Conservation (phyloP, 1,284 basidiomycete species). For the Ceratobasidium sp. region DNA sequence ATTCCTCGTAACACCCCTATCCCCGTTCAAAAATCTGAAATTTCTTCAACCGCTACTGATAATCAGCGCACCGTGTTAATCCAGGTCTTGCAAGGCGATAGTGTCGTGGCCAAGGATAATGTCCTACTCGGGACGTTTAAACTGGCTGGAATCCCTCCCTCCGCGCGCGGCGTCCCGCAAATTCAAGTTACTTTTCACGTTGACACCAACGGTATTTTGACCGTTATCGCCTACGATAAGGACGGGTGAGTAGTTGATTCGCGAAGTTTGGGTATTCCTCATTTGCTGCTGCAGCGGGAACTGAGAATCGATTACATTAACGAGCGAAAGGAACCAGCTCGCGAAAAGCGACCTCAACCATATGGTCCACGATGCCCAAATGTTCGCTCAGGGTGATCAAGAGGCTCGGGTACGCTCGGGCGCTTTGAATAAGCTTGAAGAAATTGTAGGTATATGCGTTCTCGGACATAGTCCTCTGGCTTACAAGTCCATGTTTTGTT, state of each 20-base stretch:
- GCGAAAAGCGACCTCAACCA: slow-evolving; percentile 89
- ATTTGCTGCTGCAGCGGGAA: slow-evolving; percentile 70
- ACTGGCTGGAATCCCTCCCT: slow-evolving; percentile 73
- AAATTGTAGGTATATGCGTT: too few species aligned
- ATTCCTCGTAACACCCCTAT: slow-evolving; percentile 72
- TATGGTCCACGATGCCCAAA: slow-evolving; percentile 89
- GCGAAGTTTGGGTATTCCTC: too few species aligned
- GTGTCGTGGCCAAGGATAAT: slow-evolving; percentile 71
- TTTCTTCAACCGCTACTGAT: slow-evolving; percentile 71
- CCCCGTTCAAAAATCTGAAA: slow-evolving; percentile 73
- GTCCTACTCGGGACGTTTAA: slow-evolving; percentile 71
- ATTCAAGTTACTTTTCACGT: slow-evolving; percentile 67
- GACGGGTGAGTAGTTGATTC: slow-evolving; percentile 69
- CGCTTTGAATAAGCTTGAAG: too few species aligned
- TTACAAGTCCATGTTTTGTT: too few species aligned
- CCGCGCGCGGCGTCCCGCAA: slow-evolving; percentile 75
- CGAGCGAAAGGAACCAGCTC: slow-evolving; percentile 87
- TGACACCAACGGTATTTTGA: slow-evolving; percentile 63
- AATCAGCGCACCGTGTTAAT: slow-evolving; percentile 74
- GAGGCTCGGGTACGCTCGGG: too few species aligned
- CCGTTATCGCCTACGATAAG: slow-evolving; percentile 64
- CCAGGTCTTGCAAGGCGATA: slow-evolving; percentile 90
- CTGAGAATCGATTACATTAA: slow-evolving; percentile 89
- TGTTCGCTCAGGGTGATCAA: slow-evolving; percentile 51
- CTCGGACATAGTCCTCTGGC: too few species aligned